A percentile compares a stretch with the other conserved stretches of the same genome.
Conservation (phyloP, 805 yeast genomes). For the Myxozyma neotropica region DNA sequence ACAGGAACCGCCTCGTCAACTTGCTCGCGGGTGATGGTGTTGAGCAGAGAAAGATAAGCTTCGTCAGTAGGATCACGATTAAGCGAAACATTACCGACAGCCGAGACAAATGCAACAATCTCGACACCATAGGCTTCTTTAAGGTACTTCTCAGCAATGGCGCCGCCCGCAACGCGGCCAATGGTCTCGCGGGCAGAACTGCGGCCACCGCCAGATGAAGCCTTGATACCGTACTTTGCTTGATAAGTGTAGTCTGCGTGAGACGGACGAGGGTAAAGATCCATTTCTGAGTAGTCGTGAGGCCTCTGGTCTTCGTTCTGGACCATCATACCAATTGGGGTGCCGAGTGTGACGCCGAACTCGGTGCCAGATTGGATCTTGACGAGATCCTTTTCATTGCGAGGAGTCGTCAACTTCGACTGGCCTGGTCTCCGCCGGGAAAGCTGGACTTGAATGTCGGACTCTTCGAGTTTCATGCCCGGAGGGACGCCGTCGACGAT, state of each 20-base stretch:
- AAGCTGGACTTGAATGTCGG: slow-evolving; percentile 91
- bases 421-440: slow-evolving; percentile 98
- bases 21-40: slow-evolving; percentile 80
- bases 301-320: slow-evolving; percentile 96
- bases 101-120: slow-evolving; percentile 94
- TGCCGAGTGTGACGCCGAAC: slow-evolving; percentile 84
- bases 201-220: slow-evolving; percentile 96
- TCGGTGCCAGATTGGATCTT: slow-evolving; percentile 95
- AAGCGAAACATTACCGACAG: slow-evolving; percentile 79
- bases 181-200: slow-evolving; percentile 97
- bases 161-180: slow-evolving; percentile 99
- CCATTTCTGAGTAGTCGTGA: slow-evolving; percentile 92
- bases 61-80: slow-evolving; percentile 63
- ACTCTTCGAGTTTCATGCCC: slow-evolving; percentile 80
- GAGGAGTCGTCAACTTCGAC: slow-evolving; percentile 84
- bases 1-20: slow-evolving; percentile 89
- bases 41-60: slow-evolving; percentile 65
- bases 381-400: slow-evolving; percentile 93
- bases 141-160: slow-evolving; percentile 92
- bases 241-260: slow-evolving; percentile 97
- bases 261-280: slow-evolving; percentile 93
- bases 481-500: slow-evolving; percentile 99
- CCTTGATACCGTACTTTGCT: slow-evolving; percentile 87
- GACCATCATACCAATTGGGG: slow-evolving; percentile 93
- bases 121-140: slow-evolving; percentile 77